Evolutionary conservation across 106 monocot genomes (phyloP), one percentile per base, ranked within the genome.

Genomic region (Agapanthus africanus): DNA sequence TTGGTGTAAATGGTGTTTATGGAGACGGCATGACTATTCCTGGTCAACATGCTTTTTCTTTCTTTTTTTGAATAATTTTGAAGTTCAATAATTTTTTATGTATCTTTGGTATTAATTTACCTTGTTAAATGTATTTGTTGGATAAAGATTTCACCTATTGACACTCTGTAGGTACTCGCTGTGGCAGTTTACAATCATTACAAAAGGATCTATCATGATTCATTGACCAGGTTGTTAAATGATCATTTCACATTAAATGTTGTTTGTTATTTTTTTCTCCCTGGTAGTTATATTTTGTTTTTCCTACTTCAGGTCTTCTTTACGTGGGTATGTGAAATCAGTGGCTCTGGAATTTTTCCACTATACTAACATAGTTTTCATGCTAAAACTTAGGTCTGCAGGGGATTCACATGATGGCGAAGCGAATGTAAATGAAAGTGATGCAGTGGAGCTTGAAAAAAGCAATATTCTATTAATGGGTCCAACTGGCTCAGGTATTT

Each of bases 171-270:
- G 91, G 84, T 91, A 32, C 84, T 91, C 7, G 79, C 87, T 59
- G 91, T 91, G 6, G 91, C 91, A 7, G 87, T 91, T 8, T 87
- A 91, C 79, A 91, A 91, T 78, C 91, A 91, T 67, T 91, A 91
- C 75, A 87, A 91, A 64, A 82, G 91, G 68, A 84, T 91, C 32
- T 84, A 82, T 69, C 56, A 82, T 39, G 87, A 87, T 26, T 73
- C 77, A 31, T 42, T 78, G 56, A 32, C 71, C 21, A 84, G 79
- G 49, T 77, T 84, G 87, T 82, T 71, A 65, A 80, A 57, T 71
- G 36, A 52, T 37, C 63, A 63, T n/a, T 37, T 72, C 37, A 22
- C 2, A 44, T 80, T 11, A 2, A 51, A 37, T 70, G 39, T 11
- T 35, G n/a, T 61, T 57, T 36, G 36, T 32, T 31, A 30, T 42